Conservation (phyloP, 2,329 filamentous ascomycete species). For the Exophiala alcalophila region DNA sequence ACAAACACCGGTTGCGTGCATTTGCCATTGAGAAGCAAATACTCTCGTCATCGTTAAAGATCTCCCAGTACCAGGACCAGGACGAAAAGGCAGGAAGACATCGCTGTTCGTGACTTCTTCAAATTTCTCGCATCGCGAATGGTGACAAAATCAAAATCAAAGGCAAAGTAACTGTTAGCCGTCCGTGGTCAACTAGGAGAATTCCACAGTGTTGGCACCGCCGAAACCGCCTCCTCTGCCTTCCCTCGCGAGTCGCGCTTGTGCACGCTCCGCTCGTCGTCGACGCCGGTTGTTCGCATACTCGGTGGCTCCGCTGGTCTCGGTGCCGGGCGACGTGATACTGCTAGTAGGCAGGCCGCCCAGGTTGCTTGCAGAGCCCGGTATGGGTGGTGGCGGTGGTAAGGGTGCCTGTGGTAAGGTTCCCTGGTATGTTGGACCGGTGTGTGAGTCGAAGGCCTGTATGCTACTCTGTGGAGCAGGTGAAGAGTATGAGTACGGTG, state of each 20-base stretch:
- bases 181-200: constrained; percentile 28
- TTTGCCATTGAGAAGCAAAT: too few relatives aligned
- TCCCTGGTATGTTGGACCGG: constrained; percentile 22
- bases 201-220: constrained; percentile 30
- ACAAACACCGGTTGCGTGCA: too few relatives aligned
- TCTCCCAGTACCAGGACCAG: too few relatives aligned
- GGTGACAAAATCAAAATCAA: too few relatives aligned
- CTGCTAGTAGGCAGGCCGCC: constrained; percentile 38
- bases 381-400: constrained; percentile 40
- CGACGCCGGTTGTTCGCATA: constrained; percentile 55
- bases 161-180: too few relatives aligned
- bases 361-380: constrained; percentile 41
- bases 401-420: constrained; percentile 31
- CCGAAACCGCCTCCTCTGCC: constrained; percentile 32
- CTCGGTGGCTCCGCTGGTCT: constrained; percentile 44
- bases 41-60: too few relatives aligned
- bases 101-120: too few relatives aligned
- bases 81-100: too few relatives aligned
- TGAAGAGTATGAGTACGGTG: too few relatives aligned
- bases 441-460: constrained; percentile 19
- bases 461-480: constrained; percentile 25
- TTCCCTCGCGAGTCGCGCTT: constrained; percentile 46
- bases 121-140: too few relatives aligned
- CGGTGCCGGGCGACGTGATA: constrained; percentile 46
- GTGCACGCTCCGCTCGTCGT: constrained; percentile 52